Percentiles rank a stretch among this genome's conserved stretches.
phyloP scores from a whole-genome alignment of 257 asterid species.

The Solanum medicagineum region DNA sequence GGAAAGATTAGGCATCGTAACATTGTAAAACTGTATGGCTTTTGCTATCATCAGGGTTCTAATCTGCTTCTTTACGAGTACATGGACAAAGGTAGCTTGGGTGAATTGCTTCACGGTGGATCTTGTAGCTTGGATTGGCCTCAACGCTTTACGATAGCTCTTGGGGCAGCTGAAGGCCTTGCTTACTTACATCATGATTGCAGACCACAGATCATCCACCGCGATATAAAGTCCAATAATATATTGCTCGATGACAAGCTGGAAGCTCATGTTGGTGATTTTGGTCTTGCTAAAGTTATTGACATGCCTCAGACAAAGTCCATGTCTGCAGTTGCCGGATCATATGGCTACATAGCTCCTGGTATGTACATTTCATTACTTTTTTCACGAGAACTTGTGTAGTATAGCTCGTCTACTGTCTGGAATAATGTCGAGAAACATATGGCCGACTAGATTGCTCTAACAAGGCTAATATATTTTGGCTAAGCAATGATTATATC shows the following conservation, averaged over 20 bases:
- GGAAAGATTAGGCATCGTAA: slow-evolving; percentile 34
- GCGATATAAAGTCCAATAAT: slow-evolving; percentile 46
- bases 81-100: slow-evolving; percentile 41
- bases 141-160: slow-evolving; percentile 31
- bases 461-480: background rate
- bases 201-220: slow-evolving; percentile 38
- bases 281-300: slow-evolving; percentile 38
- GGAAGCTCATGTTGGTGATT: slow-evolving; percentile 51
- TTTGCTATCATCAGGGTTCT: slow-evolving; percentile 24
- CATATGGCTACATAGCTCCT: slow-evolving; percentile 60
- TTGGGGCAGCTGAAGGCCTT: slow-evolving; percentile 53
- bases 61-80: slow-evolving; percentile 41
- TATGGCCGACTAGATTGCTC: background rate
- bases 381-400: background rate
- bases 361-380: slow-evolving; percentile 23
- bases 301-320: slow-evolving; percentile 33
- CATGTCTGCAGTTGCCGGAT: slow-evolving; percentile 45
- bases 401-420: background rate
- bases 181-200: slow-evolving; percentile 62
- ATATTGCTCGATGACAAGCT: slow-evolving; percentile 32
- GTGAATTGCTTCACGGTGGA: slow-evolving; percentile 29
- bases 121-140: slow-evolving; percentile 53
- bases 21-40: slow-evolving; percentile 36
- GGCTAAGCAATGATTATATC: background rate
- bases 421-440: background rate